Evolutionary conservation across 208 protist species (phyloP).

Genomic region (Acanthamoeba rhysodes): DNA sequence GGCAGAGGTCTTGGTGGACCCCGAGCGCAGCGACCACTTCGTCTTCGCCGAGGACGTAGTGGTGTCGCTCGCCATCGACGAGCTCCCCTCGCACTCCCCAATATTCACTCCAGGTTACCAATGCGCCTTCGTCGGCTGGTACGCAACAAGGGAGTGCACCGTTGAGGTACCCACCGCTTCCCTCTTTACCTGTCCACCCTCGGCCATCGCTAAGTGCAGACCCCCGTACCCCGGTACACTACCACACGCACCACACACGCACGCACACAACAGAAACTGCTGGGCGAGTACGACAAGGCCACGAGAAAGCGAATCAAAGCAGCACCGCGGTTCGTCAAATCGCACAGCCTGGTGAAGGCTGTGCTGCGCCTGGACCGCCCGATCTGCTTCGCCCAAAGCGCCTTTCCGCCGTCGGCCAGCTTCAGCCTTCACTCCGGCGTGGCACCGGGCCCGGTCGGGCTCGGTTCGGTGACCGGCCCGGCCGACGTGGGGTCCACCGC

Average conservation of each 20-base stretch:
- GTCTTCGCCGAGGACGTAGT: not conserved
- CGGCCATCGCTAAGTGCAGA: not conserved
- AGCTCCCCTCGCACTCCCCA: not conserved
- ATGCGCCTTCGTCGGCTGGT: constrained; percentile 1
- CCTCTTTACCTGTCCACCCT: not conserved
- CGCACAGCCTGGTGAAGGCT: not conserved
- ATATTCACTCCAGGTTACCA: not conserved
- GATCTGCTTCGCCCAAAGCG: not conserved
- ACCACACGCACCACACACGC: too few relatives aligned
- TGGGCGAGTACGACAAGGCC: not conserved
- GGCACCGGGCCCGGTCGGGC: too few relatives aligned
- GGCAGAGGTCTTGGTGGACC: not conserved
- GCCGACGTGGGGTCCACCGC: too few relatives aligned
- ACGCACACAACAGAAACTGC: constrained; percentile 39
- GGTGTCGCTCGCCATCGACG: not conserved
- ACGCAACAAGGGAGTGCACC: not conserved
- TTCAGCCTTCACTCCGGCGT: too few relatives aligned
- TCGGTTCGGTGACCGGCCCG: too few relatives aligned
- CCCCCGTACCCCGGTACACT: not conserved
- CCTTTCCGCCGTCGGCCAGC: not conserved
- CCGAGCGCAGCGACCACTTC: not conserved
- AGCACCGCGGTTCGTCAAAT: not conserved
- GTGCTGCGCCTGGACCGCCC: not conserved
- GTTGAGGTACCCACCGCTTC: not conserved
- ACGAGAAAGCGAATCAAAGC: not conserved